A percentile compares a stretch with the other conserved stretches of the same genome.
Evolutionary conservation across 139 green algal genomes (phyloP).

Genomic region (Haematococcus sp.): DNA sequence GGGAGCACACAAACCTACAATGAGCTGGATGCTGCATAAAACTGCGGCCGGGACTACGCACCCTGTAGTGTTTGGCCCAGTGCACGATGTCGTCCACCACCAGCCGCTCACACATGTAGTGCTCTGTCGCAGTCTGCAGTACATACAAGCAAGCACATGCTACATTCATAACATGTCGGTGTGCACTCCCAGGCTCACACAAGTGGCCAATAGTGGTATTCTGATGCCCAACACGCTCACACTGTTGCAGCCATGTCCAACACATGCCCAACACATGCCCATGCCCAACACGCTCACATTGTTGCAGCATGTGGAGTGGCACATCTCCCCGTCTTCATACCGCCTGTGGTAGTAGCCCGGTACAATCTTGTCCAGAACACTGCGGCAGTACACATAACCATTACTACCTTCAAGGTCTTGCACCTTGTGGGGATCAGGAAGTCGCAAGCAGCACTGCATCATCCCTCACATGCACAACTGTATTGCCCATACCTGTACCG

Average conservation of each 20-base stretch:
- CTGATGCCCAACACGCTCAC: no score
- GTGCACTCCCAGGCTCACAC: no score
- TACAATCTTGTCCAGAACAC: slow-evolving; percentile 86
- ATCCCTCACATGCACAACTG: no score
- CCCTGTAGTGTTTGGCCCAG: slow-evolving; percentile 84
- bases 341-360: slow-evolving; percentile 89
- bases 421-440: no score
- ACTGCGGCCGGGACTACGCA: slow-evolving; percentile 12
- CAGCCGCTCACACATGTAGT: slow-evolving; percentile 84
- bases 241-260: no score
- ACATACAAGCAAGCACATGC: slow-evolving; percentile 1
- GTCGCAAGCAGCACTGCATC: no score
- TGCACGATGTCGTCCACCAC: slow-evolving; percentile 84
- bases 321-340: slow-evolving; percentile 51
- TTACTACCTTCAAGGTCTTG: no score
- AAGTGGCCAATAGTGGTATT: no score
- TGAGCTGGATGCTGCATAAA: background rate
- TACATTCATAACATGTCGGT: background rate
- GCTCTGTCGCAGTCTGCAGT: slow-evolving; percentile 73
- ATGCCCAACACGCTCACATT: no score
- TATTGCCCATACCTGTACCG: slow-evolving; percentile 6
- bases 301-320: slow-evolving; percentile 81
- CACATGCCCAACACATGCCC: no score
- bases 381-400: slow-evolving; percentile 5
- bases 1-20: no score